phyloP scores from a whole-genome alignment of 179 eudicot genomes.

The Gypsophila paniculata region DNA sequence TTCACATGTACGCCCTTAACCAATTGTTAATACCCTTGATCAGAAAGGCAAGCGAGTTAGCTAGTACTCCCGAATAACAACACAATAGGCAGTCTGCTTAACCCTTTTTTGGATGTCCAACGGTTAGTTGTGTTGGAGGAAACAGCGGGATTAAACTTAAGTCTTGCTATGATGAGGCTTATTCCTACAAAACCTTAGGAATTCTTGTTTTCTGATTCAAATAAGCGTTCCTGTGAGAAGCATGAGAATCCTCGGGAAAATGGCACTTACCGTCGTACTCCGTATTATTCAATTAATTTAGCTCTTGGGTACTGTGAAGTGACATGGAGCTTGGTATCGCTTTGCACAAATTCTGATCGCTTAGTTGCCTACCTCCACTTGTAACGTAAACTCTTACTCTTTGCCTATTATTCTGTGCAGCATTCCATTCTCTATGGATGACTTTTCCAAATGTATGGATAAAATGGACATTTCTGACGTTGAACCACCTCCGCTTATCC shows the following conservation, averaged over 20 bases:
- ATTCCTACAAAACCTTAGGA: not conserved
- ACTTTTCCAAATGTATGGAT: conserved; percentile 79
- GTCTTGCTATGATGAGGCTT: not conserved
- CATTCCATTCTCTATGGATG: conserved; percentile 89
- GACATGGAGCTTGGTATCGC: not conserved
- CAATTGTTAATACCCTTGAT: not conserved
- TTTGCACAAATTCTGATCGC: no score
- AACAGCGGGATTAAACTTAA: no score
- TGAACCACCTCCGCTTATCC: conserved; percentile 62
- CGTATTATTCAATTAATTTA: not conserved
- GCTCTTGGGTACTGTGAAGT: not conserved
- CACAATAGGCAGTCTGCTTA: no score
- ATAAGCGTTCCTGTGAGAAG: not conserved
- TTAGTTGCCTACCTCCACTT: not conserved
- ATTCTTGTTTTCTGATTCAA: not conserved
- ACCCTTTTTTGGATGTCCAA: no score
- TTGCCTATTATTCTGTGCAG: conserved; percentile 36
- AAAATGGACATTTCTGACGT: conserved; percentile 60
- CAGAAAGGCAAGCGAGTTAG: no score
- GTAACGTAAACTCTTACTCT: conserved; percentile 4
- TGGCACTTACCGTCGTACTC: not conserved
- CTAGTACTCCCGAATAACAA: not conserved
- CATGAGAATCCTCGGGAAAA: not conserved
- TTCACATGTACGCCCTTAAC: not conserved
- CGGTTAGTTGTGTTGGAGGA: no score